Conservation (phyloP, 805 yeast genomes). For the Wickerhamiella qilinensis region DNA sequence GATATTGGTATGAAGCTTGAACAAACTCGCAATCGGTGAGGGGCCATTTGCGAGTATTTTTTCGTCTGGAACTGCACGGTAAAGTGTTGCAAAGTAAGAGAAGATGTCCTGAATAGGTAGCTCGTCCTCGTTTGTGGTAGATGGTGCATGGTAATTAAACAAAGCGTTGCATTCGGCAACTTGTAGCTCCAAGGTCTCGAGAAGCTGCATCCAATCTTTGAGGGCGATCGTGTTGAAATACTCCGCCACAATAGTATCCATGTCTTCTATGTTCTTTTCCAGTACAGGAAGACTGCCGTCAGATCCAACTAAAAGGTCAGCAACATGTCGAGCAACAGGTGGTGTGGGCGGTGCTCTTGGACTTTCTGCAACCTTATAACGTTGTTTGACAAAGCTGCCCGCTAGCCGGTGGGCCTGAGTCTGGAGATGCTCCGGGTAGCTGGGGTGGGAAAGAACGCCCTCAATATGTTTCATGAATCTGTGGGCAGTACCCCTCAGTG, state of each 20-base stretch:
- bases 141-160: slow-evolving; percentile 36
- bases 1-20: slow-evolving; percentile 52
- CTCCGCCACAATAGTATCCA: slow-evolving; percentile 46
- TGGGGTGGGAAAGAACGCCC: neutral
- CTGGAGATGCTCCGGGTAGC: slow-evolving; percentile 4
- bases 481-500: slow-evolving; percentile 32
- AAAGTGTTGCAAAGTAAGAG: slow-evolving; percentile 47
- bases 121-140: slow-evolving; percentile 31
- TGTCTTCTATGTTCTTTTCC: slow-evolving; percentile 41
- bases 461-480: slow-evolving; percentile 2
- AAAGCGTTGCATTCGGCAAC: slow-evolving; percentile 42
- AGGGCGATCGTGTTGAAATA: slow-evolving; percentile 40
- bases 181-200: slow-evolving; percentile 57
- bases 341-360: slow-evolving; percentile 3
- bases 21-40: slow-evolving; percentile 44
- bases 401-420: slow-evolving; percentile 5
- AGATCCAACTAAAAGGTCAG: slow-evolving; percentile 1
- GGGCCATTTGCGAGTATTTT: slow-evolving; percentile 42
- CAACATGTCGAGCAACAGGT: slow-evolving; percentile 5
- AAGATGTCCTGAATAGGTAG: slow-evolving; percentile 53
- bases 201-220: slow-evolving; percentile 66
- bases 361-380: slow-evolving; percentile 6
- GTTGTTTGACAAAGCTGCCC: slow-evolving; percentile 8
- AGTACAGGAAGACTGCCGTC: slow-evolving; percentile 20
- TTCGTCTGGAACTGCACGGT: slow-evolving; percentile 28